Conservation (phyloP, 2,329 filamentous ascomycete species). For the Ceratocystis alfenasii region DNA sequence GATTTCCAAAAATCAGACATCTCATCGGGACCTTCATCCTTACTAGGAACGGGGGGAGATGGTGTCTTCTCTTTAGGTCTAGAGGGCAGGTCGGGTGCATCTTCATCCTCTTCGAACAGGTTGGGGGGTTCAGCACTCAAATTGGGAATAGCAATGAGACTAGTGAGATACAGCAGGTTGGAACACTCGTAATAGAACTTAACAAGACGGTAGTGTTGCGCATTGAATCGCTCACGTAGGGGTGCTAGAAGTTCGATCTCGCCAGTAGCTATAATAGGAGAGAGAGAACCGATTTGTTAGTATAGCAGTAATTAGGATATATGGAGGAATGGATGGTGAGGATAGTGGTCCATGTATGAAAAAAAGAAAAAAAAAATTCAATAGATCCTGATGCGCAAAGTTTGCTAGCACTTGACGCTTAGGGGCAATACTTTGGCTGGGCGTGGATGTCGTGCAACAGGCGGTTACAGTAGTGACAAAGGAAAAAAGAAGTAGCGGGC, state of each 20-base stretch:
- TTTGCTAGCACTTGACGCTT: too few relatives aligned
- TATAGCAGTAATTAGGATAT: conserved; percentile 10
- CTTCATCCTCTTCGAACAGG: conserved; percentile 77
- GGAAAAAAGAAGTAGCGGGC: not conserved
- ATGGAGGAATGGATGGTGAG: not conserved
- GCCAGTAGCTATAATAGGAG: conserved; percentile 53
- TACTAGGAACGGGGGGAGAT: conserved; percentile 55
- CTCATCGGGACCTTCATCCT: conserved; percentile 70
- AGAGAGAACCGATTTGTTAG: conserved; percentile 23
- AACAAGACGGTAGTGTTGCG: conserved; percentile 89
- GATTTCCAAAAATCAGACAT: conserved; percentile 98
- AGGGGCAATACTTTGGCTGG: too few relatives aligned
- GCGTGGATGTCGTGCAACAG: too few relatives aligned
- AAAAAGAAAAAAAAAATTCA: too few relatives aligned
- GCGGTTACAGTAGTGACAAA: not conserved
- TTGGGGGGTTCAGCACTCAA: conserved; percentile 89
- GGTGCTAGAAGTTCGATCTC: conserved; percentile 88
- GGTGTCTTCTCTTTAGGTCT: conserved; percentile 61
- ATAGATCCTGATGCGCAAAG: too few relatives aligned
- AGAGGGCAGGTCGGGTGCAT: conserved; percentile 68
- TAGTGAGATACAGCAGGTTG: conserved; percentile 90
- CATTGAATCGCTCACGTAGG: conserved; percentile 77
- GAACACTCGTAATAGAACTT: conserved; percentile 99
- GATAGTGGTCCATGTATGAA: too few relatives aligned
- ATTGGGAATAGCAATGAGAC: conserved; percentile 90